Conservation (phyloP, 2,329 filamentous ascomycete genomes). For the Tolypocladium ovalisporum region DNA sequence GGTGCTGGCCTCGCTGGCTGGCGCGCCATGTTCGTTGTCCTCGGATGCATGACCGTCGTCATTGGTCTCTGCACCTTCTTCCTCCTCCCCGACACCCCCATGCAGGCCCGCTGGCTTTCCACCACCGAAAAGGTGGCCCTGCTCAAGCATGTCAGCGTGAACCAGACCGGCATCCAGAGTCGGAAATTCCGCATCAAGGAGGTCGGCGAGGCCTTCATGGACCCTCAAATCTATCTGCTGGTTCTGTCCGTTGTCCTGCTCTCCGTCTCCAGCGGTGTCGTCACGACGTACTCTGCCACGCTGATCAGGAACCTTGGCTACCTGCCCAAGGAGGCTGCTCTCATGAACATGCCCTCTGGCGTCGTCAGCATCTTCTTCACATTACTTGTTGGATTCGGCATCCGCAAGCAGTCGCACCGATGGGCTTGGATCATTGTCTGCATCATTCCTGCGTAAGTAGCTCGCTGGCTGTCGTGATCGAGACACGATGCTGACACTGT, state of each 20-base stretch:
- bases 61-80: constrained; percentile 20
- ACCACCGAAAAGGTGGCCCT: constrained; percentile 37
- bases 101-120: constrained; percentile 33
- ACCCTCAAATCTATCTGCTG: constrained; percentile 41
- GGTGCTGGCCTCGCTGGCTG: constrained; percentile 51
- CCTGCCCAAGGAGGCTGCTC: constrained; percentile 29
- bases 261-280: constrained; percentile 40
- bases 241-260: constrained; percentile 35
- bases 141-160: constrained; percentile 41
- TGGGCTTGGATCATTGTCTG: constrained; percentile 39
- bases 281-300: constrained; percentile 44
- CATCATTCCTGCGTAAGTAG: constrained; percentile 33
- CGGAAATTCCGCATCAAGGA: constrained; percentile 41
- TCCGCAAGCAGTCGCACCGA: constrained; percentile 34
- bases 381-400: constrained; percentile 34
- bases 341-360: constrained; percentile 45
- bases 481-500: not conserved
- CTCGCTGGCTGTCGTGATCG: not conserved
- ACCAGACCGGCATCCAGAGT: constrained; percentile 47
- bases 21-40: constrained; percentile 60
- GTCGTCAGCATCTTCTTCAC: constrained; percentile 41
- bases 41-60: constrained; percentile 37
- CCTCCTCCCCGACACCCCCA: constrained; percentile 30
- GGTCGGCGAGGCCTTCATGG: constrained; percentile 38
- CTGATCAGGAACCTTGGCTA: constrained; percentile 38